Evolutionary conservation across 108 stramenopile species (phyloP).

Genomic region (Pelagomonas calceolata): DNA sequence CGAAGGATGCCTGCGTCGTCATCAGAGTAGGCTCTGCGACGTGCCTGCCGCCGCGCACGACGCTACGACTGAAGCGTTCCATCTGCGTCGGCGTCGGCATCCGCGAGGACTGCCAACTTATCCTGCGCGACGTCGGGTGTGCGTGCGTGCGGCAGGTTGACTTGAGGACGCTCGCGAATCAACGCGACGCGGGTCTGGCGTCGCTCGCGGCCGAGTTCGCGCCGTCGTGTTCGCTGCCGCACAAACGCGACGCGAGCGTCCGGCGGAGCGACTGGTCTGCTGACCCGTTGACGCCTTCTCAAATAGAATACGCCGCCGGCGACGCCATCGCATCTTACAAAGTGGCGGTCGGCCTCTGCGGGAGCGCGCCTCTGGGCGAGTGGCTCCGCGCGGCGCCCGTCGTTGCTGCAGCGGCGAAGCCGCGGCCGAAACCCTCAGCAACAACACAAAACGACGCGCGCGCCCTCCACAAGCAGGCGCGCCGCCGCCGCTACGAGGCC

Average conservation of each 20-base stretch:
- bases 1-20: background rate
- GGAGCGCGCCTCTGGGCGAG: background rate
- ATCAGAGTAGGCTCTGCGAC: background rate
- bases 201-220: background rate
- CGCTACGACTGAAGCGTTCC: background rate
- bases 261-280: background rate
- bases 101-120: background rate
- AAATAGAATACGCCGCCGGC: background rate
- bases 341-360: background rate
- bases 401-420: too few species aligned
- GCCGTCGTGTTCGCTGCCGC: background rate
- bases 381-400: background rate
- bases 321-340: background rate
- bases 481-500: background rate
- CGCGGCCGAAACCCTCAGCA: too few species aligned
- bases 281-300: background rate
- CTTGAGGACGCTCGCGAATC: background rate
- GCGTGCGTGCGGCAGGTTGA: background rate
- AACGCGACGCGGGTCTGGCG: background rate
- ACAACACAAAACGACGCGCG: too few species aligned
- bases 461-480: background rate
- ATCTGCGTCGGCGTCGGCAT: background rate
- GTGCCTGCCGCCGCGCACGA: background rate
- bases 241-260: background rate
- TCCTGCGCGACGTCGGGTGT: background rate